Evolutionary conservation across 2,329 filamentous ascomycete genomes (phyloP), one percentile per base, ranked within the genome.

Genomic region (Meredithiella fracta): DNA sequence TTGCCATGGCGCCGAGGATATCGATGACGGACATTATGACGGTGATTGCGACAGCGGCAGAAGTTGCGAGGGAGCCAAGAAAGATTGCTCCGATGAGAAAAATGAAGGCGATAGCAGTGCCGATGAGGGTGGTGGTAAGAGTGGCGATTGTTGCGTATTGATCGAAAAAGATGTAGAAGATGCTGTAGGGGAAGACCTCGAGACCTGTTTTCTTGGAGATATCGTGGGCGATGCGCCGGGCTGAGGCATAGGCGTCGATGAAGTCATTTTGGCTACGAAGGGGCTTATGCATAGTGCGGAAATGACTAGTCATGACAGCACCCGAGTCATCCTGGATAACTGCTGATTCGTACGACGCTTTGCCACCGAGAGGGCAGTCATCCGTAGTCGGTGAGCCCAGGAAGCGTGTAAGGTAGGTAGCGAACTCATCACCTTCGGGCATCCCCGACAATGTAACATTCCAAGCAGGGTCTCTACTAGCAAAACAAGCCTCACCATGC

Each of bases 151-250:
- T 79, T 4, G 87, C 78, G 65, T 98, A 98, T 67, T 97, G 92
- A 66, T 98, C 92, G 67, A 98, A 98, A 77, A 97, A 98, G 67
- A 98, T 90, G 72, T 98, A 98, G 67, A 95, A 95, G 59, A 96
- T 83, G 62, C 87, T 94, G 72, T 98, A 98, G 0, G 92, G 88
- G 75, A 98, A 98, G 2, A 98, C 83, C 23, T 92, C 82, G 22
- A 86, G 80, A 3, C 82, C 78, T 3, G 89, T 90, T 53, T 77
- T 74, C 54, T 77, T 69, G 14, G 77, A 83, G 53, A 98, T 82
- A 26, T 85, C 83, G 11, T 80, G 71, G 0, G 91, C 82, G 60
- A 98, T 95, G 59, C 92, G 86, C 17, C 91, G 85, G 2, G 92
- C 92, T 1, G 91, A 80, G 3, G 84, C 81, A 67, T 97, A 96